These are phyloP conservation scores for Solanum hybrid DNA, from an alignment of 305 asterid species.

Conservation along the genomic window DNA sequence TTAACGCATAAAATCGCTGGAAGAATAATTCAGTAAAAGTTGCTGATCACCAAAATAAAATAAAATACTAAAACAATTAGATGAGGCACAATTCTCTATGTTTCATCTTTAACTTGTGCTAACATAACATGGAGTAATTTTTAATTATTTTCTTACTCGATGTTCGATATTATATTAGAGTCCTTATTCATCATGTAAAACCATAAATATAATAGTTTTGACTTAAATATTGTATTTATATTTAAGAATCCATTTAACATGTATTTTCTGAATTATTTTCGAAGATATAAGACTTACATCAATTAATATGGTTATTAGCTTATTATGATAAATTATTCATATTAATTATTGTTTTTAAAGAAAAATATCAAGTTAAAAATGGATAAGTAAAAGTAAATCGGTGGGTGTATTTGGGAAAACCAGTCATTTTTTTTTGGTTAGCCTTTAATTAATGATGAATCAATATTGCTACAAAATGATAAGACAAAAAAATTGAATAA, in stretches of 20 bases:
- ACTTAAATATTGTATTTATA: not conserved
- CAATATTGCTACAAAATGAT: not conserved
- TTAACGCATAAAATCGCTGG: slow-evolving; percentile 4
- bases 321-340: not conserved
- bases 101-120: not conserved
- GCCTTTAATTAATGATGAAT: not conserved
- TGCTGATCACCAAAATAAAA: not conserved
- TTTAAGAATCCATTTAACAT: not conserved
- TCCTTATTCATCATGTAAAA: not conserved
- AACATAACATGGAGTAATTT: not conserved
- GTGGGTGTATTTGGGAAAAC: not conserved
- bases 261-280: not conserved
- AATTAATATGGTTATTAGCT: not conserved
- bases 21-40: not conserved
- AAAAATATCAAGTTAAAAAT: not conserved
- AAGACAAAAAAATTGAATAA: not conserved
- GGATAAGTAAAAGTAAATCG: not conserved
- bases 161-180: not conserved
- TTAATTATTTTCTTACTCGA: not conserved
- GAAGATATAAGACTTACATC: not conserved
- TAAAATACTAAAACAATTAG: not conserved
- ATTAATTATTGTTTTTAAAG: not conserved
- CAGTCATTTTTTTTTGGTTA: not conserved
- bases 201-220: not conserved
- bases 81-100: not conserved